Conservation (phyloP, 495 filamentous ascomycete genomes). For the Collariella sp. region DNA sequence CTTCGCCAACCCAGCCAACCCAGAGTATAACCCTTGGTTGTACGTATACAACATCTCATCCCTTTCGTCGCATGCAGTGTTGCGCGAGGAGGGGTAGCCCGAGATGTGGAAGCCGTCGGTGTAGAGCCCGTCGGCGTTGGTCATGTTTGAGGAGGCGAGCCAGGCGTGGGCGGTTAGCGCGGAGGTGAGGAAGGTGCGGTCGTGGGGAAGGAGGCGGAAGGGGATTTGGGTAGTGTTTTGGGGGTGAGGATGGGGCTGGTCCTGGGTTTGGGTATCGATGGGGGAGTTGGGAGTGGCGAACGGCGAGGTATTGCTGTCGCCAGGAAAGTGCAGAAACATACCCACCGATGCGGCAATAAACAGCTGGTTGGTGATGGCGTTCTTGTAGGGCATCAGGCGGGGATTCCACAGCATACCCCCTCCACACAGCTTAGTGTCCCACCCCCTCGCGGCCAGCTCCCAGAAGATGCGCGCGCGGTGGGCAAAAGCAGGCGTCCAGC, state of each 20-base stretch:
- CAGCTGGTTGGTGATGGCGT: constrained; percentile 93
- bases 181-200: constrained; percentile 56
- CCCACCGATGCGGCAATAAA: constrained; percentile 73
- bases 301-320: constrained; percentile 63
- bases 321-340: constrained; percentile 90
- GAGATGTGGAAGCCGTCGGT: constrained; percentile 87
- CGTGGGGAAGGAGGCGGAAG: constrained; percentile 42
- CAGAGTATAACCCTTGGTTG: constrained; percentile 92
- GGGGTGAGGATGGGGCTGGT: no score
- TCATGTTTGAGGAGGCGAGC: constrained; percentile 75
- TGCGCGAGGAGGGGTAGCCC: constrained; percentile 46
- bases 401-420: constrained; percentile 96
- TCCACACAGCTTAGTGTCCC: constrained; percentile 73
- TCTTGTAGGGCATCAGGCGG: constrained; percentile 78
- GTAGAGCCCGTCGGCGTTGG: constrained; percentile 66
- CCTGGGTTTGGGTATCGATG: background rate
- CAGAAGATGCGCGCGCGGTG: constrained; percentile 87
- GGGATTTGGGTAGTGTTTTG: no score
- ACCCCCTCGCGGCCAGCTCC: constrained; percentile 67
- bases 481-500: constrained; percentile 72
- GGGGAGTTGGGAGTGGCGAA: constrained; percentile 33
- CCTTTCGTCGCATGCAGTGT: constrained; percentile 59
- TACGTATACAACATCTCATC: constrained; percentile 92
- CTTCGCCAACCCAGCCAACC: constrained; percentile 61
- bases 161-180: constrained; percentile 75